A percentile compares a stretch with the other conserved stretches of the same genome.
These are phyloP conservation scores for Mycena vulgaris DNA, from an alignment of 768 basidiomycete species.

Conservation along the genomic window DNA sequence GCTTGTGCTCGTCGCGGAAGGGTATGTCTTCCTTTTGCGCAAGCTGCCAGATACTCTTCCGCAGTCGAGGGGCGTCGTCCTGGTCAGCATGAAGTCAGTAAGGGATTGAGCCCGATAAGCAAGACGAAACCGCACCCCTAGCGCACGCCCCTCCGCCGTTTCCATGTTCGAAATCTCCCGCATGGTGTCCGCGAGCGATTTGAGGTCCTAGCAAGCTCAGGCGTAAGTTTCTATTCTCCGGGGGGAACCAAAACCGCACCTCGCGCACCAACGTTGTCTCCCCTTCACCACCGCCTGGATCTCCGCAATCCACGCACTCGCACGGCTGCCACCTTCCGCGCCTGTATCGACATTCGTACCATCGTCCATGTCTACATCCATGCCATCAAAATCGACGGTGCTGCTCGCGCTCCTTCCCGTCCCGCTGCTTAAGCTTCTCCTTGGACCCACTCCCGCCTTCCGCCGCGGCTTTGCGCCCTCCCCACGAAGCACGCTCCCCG, in stretches of 20 bases:
- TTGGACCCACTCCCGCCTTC: background rate
- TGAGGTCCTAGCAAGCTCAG: slow-evolving; percentile 13
- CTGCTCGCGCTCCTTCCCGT: slow-evolving; percentile 1
- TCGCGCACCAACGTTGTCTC: slow-evolving; percentile 18
- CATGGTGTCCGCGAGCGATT: slow-evolving; percentile 15
- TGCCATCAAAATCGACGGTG: background rate
- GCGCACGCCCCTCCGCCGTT: slow-evolving; percentile 12
- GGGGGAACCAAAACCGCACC: slow-evolving; percentile 13
- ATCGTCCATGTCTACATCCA: slow-evolving; percentile 4
- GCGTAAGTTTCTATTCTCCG: background rate
- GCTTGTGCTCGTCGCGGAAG: slow-evolving; percentile 29
- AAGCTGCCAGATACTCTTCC: slow-evolving; percentile 28
- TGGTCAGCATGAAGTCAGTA: background rate
- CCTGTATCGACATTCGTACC: background rate
- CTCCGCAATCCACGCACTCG: slow-evolving; percentile 27
- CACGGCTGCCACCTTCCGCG: background rate
- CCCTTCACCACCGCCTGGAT: slow-evolving; percentile 29
- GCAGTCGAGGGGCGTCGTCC: slow-evolving; percentile 21
- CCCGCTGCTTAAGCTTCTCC: background rate
- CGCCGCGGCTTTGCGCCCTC: slow-evolving; percentile 28
- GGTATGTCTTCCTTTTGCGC: slow-evolving; percentile 35
- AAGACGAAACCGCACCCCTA: slow-evolving; percentile 6
- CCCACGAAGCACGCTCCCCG: slow-evolving; percentile 32
- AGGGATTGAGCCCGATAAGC: background rate
- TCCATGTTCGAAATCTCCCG: slow-evolving; percentile 21